phyloP scores from a whole-genome alignment of 129 eudicot species.

The Centella asiatica region DNA sequence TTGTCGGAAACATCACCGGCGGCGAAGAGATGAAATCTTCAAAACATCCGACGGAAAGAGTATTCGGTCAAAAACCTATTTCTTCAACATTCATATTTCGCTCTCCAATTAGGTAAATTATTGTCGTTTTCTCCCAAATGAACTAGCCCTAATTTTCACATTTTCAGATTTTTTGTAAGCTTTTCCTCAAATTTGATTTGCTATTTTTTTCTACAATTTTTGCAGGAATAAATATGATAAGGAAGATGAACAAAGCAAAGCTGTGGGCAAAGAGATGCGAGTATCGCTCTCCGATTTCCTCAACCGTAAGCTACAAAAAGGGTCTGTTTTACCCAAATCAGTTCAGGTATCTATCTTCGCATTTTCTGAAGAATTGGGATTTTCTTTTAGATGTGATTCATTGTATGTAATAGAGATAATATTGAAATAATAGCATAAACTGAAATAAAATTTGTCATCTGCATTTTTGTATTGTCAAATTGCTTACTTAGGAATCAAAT shows the following conservation, averaged over 20 bases:
- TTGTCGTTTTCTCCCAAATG: no score
- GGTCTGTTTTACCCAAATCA: conserved; percentile 29
- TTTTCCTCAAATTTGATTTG: background rate
- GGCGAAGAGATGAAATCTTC: conserved; percentile 28
- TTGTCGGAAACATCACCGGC: background rate
- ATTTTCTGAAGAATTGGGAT: background rate
- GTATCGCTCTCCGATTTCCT: conserved; percentile 63
- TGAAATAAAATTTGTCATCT: no score
- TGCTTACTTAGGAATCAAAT: no score
- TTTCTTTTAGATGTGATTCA: background rate
- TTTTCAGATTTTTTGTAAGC: no score
- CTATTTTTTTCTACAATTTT: conserved; percentile 6
- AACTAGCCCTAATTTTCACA: conserved; percentile 8
- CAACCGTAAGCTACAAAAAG: conserved; percentile 52
- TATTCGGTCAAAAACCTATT: conserved; percentile 60
- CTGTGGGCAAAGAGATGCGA: conserved; percentile 11
- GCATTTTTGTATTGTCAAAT: no score
- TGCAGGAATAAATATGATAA: no score
- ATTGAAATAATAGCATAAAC: no score
- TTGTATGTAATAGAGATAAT: no score
- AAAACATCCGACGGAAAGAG: conserved; percentile 28
- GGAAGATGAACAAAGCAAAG: conserved; percentile 6
- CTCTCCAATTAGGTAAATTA: conserved; percentile 33
- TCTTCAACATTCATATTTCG: conserved; percentile 41
- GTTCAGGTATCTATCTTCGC: conserved; percentile 23